Conservation (phyloP, 768 basidiomycete species). For the Termitomyces sp. region DNA sequence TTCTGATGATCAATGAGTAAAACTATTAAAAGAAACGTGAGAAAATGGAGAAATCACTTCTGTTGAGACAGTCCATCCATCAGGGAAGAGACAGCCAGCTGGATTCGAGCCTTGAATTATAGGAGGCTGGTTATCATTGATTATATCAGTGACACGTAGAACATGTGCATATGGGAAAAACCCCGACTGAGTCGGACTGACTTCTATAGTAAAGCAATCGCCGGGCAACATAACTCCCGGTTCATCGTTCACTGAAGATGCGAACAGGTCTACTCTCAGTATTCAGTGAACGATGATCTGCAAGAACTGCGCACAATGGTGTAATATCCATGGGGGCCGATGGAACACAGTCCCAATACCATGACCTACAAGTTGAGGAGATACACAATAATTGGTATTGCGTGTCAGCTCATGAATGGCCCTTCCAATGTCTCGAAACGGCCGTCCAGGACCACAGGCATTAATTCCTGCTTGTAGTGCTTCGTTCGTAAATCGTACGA, state of each 20-base stretch:
- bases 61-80: constrained; percentile 92
- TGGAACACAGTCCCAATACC: constrained; percentile 85
- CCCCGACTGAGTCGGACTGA: constrained; percentile 23
- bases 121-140: constrained; percentile 43
- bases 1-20: constrained; percentile 36
- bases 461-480: constrained; percentile 68
- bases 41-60: constrained; percentile 41
- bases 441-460: constrained; percentile 67
- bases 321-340: constrained; percentile 75
- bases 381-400: constrained; percentile 49
- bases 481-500: constrained; percentile 55
- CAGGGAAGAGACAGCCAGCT: constrained; percentile 73
- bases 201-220: constrained; percentile 93
- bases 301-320: constrained; percentile 47
- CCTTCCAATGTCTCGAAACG: constrained; percentile 64
- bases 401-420: constrained; percentile 55
- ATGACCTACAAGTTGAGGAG: constrained; percentile 74
- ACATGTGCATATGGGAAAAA: no score
- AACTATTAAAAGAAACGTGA: neutral
- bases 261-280: neutral
- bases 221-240: constrained; percentile 79
- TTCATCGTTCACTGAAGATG: constrained; percentile 67
- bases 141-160: neutral
- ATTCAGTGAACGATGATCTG: neutral
- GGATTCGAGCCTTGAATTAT: constrained; percentile 73